Percentiles rank a stretch among this genome's conserved stretches.
Conservation (phyloP, 139 green algal species). For the Chlorella sp. region DNA sequence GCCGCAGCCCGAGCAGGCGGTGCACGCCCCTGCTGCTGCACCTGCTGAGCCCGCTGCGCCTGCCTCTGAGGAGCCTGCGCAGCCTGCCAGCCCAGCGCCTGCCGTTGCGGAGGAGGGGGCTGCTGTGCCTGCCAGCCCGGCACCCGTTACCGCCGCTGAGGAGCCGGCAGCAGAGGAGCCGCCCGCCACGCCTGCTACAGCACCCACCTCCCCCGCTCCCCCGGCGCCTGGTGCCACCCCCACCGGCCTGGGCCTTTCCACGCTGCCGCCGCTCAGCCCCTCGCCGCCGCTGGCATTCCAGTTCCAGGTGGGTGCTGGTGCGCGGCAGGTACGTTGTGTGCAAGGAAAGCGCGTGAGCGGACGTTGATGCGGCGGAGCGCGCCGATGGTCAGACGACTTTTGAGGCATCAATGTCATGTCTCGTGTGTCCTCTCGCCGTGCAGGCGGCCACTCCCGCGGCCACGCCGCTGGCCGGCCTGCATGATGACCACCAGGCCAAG, state of each 20-base stretch:
- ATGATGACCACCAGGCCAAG: not conserved
- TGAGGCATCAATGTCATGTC: too few species aligned
- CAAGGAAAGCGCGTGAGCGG: too few species aligned
- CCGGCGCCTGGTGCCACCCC: constrained; percentile 3
- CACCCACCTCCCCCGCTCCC: not conserved
- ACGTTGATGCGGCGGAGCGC: too few species aligned
- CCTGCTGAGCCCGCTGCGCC: not conserved
- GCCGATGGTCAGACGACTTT: too few species aligned
- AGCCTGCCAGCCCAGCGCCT: not conserved
- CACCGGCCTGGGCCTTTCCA: constrained; percentile 32
- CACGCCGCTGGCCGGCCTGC: constrained; percentile 7
- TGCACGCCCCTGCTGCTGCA: not conserved
- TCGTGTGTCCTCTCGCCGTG: not conserved
- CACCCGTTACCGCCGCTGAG: not conserved
- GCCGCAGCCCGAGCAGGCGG: not conserved
- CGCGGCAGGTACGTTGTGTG: too few species aligned
- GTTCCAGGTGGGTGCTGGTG: too few species aligned
- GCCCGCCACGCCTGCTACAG: constrained; percentile 1
- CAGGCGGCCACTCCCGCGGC: not conserved
- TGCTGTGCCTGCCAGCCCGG: not conserved
- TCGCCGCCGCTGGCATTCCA: too few species aligned
- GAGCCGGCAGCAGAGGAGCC: constrained; percentile 3
- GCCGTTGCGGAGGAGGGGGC: not conserved
- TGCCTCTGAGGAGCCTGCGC: not conserved
- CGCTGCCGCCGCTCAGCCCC: constrained; percentile 18